phyloP scores from a whole-genome alignment of 2,329 filamentous ascomycete species.

The Fusarium tricinctum region DNA sequence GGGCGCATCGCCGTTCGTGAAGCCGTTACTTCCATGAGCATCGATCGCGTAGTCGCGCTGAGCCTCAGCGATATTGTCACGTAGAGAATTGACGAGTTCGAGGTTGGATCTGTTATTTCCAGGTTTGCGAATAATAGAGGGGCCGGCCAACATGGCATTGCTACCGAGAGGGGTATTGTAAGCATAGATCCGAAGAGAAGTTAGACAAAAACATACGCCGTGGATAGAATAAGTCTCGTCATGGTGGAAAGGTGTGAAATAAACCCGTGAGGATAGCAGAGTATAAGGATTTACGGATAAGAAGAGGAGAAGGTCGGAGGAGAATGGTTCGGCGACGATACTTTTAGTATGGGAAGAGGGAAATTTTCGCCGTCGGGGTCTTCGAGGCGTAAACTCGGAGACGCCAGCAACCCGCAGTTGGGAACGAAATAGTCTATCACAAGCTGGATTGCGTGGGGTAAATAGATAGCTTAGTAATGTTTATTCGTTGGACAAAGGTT shows the following conservation, averaged over 20 bases:
- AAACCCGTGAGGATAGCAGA: background rate
- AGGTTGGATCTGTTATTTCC: conserved; percentile 85
- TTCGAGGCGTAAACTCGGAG: conserved; percentile 46
- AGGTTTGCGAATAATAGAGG: conserved; percentile 85
- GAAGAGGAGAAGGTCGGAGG: conserved; percentile 8
- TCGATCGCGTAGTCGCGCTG: conserved; percentile 70
- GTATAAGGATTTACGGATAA: background rate
- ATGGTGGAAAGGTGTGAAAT: conserved; percentile 54
- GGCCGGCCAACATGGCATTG: conserved; percentile 88
- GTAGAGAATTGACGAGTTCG: conserved; percentile 90
- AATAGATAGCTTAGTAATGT: conserved; percentile 37
- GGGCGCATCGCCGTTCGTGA: conserved; percentile 50
- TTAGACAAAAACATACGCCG: conserved; percentile 73
- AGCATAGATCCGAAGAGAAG: conserved; percentile 32
- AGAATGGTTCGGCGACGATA: conserved; percentile 8
- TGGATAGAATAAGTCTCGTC: conserved; percentile 88
- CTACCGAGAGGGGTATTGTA: conserved; percentile 55
- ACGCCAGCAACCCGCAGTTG: conserved; percentile 36
- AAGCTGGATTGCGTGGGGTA: conserved; percentile 37
- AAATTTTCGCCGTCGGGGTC: conserved; percentile 45
- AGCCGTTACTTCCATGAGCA: conserved; percentile 51
- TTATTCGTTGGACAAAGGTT: background rate
- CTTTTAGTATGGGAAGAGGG: conserved; percentile 28
- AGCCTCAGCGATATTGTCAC: conserved; percentile 83
- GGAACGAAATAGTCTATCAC: conserved; percentile 45